A percentile compares a stretch with the other conserved stretches of the same genome.
Conservation (phyloP, 305 asterid species). For the Caryopteris hybrid region DNA sequence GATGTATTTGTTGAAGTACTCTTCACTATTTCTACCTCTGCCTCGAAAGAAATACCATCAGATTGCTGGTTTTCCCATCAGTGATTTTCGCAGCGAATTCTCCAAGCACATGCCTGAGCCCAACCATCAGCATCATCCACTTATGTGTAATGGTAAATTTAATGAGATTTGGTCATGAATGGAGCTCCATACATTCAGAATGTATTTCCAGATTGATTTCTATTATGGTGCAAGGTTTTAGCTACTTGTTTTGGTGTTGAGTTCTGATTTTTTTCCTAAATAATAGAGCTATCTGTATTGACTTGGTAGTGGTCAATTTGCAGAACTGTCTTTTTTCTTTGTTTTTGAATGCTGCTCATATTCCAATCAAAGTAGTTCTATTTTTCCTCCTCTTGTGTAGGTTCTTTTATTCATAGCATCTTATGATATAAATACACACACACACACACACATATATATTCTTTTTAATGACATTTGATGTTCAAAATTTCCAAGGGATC, state of each 20-base stretch:
- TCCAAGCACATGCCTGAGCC: constrained; percentile 17
- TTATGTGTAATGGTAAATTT: constrained; percentile 33
- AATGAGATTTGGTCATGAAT: neutral
- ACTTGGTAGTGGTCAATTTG: neutral
- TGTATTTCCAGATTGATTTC: neutral
- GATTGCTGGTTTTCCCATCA: constrained; percentile 66
- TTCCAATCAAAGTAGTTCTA: neutral
- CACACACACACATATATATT: too few species aligned
- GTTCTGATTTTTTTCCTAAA: neutral
- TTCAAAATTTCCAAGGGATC: too few species aligned
- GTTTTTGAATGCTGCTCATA: neutral
- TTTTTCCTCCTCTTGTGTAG: neutral
- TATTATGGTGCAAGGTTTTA: neutral
- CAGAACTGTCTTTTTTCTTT: too few species aligned
- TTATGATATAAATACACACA: neutral
- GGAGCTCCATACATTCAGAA: neutral
- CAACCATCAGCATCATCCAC: constrained; percentile 25
- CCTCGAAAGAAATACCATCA: constrained; percentile 54
- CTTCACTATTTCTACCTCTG: constrained; percentile 70
- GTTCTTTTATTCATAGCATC: neutral
- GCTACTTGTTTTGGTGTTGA: neutral
- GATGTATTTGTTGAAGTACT: constrained; percentile 55
- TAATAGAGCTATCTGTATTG: neutral
- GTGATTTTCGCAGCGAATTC: constrained; percentile 29
- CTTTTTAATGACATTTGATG: neutral